phyloP scores from a whole-genome alignment of 2,329 filamentous ascomycete genomes.

The Scedosporium apiospermum region DNA sequence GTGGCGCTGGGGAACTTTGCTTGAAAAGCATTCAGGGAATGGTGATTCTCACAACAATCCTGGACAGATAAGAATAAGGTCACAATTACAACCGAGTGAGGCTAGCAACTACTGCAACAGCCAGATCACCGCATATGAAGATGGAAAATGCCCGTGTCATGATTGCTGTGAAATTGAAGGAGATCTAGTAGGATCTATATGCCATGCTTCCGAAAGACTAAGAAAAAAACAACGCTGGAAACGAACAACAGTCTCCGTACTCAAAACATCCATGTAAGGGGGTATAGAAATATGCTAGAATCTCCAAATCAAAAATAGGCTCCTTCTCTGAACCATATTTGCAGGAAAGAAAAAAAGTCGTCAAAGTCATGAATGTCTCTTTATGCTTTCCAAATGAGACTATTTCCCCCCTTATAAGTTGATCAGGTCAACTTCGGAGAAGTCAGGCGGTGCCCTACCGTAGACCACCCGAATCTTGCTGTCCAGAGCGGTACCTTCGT shows the following conservation, averaged over 20 bases:
- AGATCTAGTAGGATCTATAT: not conserved
- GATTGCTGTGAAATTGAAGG: not conserved
- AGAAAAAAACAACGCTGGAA: not conserved
- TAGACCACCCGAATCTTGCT: slow-evolving; percentile 76
- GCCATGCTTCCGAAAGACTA: not conserved
- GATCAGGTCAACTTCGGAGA: slow-evolving; percentile 80
- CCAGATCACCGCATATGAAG: no score
- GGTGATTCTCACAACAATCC: not conserved
- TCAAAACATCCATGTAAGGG: not conserved
- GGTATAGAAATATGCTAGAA: not conserved
- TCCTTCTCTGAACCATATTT: not conserved
- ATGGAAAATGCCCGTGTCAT: not conserved
- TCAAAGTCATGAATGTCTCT: not conserved
- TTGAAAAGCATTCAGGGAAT: no score
- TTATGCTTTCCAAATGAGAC: not conserved
- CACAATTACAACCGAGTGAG: not conserved
- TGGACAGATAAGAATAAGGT: not conserved
- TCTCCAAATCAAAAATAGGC: not conserved
- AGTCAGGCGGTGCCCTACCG: slow-evolving; percentile 77
- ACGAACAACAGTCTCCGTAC: not conserved
- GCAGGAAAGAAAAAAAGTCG: not conserved
- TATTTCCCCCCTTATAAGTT: slow-evolving; percentile 44
- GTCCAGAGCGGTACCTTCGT: slow-evolving; percentile 82
- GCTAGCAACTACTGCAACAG: no score
- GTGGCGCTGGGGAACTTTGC: slow-evolving; percentile 13